Base-by-base conservation (phyloP, 1,284 basidiomycete species). In the Ustilago trichophora region DNA sequence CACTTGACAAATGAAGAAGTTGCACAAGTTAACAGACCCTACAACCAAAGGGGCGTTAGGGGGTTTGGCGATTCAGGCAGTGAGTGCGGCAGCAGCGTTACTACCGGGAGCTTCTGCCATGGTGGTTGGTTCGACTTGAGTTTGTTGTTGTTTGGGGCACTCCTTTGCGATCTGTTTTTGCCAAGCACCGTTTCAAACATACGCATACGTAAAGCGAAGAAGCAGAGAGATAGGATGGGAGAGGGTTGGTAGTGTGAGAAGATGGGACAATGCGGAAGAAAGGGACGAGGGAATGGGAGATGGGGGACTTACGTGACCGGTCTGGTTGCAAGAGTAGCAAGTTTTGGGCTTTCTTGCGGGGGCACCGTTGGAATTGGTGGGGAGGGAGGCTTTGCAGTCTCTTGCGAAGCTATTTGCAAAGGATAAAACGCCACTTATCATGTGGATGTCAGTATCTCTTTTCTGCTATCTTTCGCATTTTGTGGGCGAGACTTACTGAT, bases 91-190 rank as follows among this genome's bases (percentile, higher is more conserved):
- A n/a, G 47, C 31, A 11, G 63, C 36, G 52, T 55, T 65, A 32
- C 31, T 40, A 18, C 43, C 52, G 12, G 62, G 63, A 43, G 63
- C 62, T 9, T 57, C 59, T 2, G 53, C 49, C 41, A 50, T 50
- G 18, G 34, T 52, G 2, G 22, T 31, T 11, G 25, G 6, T 13
- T 45, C 24, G 6, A 16, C 18, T 1, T 16, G 26, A 34, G 55
- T 31, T 31, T 70, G 44, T n/a, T n/a, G n/a, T n/a, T n/a, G n/a
- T n/a, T n/a, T n/a, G 3, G 66, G 56, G 38, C 66, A 69, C 7
- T 59, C 44, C 33, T 36, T 54, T 8, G 66, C 66, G 31, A 70
- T 70, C 48, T 65, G n/a, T n/a, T n/a, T n/a, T n/a, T n/a, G n/a
- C n/a, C n/a, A n/a, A n/a, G n/a, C n/a, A n/a, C n/a, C n/a, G n/a